Percentiles rank a stretch among this genome's conserved stretches.
These are phyloP conservation scores for Termitomyces sp. DNA, from an alignment of 768 basidiomycete species.

Conservation along the genomic window DNA sequence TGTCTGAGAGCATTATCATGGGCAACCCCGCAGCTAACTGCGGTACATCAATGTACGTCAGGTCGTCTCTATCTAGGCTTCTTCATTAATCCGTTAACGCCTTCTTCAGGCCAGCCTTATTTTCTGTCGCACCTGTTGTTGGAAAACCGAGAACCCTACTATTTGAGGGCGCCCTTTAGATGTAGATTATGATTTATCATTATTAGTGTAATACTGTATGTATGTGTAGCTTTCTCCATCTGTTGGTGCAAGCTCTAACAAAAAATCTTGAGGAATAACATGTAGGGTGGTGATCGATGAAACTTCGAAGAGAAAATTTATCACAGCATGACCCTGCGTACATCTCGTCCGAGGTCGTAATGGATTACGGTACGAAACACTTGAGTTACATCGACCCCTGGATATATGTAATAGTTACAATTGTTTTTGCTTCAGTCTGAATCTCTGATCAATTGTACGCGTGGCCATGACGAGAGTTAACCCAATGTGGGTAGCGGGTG, in stretches of 20 bases:
- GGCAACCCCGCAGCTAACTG: slow-evolving; percentile 93
- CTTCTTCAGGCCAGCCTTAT: slow-evolving; percentile 43
- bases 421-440: too few species aligned
- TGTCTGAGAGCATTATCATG: slow-evolving; percentile 99
- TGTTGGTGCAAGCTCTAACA: neutral
- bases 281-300: neutral
- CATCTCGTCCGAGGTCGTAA: too few species aligned
- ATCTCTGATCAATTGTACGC: too few species aligned
- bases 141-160: slow-evolving; percentile 47
- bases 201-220: slow-evolving; percentile 9
- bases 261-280: neutral
- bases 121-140: slow-evolving; percentile 38
- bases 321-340: neutral
- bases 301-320: neutral
- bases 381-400: neutral
- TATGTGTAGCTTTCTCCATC: slow-evolving; percentile 1
- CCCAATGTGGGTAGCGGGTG: too few species aligned
- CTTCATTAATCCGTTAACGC: slow-evolving; percentile 1
- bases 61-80: neutral
- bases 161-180: slow-evolving; percentile 44
- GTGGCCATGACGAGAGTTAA: neutral
- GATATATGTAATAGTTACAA: neutral
- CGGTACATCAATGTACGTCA: slow-evolving; percentile 84
- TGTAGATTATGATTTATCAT: slow-evolving; percentile 1
- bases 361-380: neutral